These are phyloP conservation scores for Ganoderma meredithae DNA, from an alignment of 1,284 basidiomycete species.

Conservation along the genomic window DNA sequence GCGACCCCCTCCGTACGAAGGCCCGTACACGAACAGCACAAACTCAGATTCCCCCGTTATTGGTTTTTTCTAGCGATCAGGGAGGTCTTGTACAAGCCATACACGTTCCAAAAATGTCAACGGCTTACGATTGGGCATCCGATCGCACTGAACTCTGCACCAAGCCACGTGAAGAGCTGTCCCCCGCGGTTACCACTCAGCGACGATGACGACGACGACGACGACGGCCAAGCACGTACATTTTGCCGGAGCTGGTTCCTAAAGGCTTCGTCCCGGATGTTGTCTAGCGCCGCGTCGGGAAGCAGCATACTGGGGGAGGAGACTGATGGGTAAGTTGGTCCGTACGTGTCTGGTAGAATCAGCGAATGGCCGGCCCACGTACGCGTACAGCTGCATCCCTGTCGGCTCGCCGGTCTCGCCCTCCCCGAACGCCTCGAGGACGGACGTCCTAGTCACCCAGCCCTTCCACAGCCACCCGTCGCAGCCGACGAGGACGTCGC, in stretches of 20 bases:
- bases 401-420: slow-evolving; percentile 16
- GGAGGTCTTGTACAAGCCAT: background rate
- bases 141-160: slow-evolving; percentile 27
- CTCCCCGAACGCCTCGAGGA: slow-evolving; percentile 32
- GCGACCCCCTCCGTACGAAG: background rate
- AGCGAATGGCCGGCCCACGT: slow-evolving; percentile 20
- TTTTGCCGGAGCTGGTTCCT: slow-evolving; percentile 19
- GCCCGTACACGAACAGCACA: slow-evolving; percentile 18
- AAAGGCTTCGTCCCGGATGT: slow-evolving; percentile 29
- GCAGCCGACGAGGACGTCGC: slow-evolving; percentile 43
- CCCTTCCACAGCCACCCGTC: slow-evolving; percentile 35
- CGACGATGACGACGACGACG: background rate
- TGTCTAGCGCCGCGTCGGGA: slow-evolving; percentile 24
- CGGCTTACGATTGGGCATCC: slow-evolving; percentile 31
- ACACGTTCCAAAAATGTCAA: background rate
- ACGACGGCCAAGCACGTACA: slow-evolving; percentile 8
- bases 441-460: slow-evolving; percentile 32
- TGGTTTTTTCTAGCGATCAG: slow-evolving; percentile 1
- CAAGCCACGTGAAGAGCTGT: slow-evolving; percentile 31
- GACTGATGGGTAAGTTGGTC: background rate
- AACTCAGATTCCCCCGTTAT: slow-evolving; percentile 20
- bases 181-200: slow-evolving; percentile 6
- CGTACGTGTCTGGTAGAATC: too few relatives aligned
- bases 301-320: slow-evolving; percentile 25
- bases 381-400: slow-evolving; percentile 32